Evolutionary conservation across 2,329 filamentous ascomycete species (phyloP), one percentile per base, ranked within the genome.

Genomic region (Lachnellula hyalina): DNA sequence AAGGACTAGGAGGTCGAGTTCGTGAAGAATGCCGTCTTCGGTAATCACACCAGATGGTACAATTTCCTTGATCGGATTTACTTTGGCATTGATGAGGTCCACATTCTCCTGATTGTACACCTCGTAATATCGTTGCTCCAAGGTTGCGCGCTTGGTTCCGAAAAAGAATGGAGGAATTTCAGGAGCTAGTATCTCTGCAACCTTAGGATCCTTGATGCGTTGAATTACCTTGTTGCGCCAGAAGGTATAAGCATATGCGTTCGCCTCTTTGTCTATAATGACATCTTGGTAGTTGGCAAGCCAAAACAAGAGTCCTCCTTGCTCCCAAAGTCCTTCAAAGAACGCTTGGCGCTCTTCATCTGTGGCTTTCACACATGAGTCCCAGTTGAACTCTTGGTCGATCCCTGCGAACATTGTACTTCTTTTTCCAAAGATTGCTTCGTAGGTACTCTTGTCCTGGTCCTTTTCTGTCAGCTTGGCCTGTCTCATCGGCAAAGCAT

Each of bases 401-500:
- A 84, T 81, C 2, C 81, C 80, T 0, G 73, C 73, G 58, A 78
- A 79, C 5, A 12, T 21, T 15, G 14, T 15, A 68, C 60, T 0
- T 64, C 64, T 32, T 75, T 17, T 14, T 15, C 72, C 72, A 1
- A 83, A 61, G 2, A 67, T 52, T 1, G 71, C 66, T 59, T 83
- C 28, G 28, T 32, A 32, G 2, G 28, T 32, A 12, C 28, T 32
- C 28, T 32, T 32, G 28, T 32, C 28, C 28, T 32, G 28, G 28
- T 32, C 28, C 28, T 32, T 32, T 32, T 32, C 12, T 25, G 44
- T 47, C 21, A 47, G 44, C 21, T 21, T 32, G 4, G 14, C 12
- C 44, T 32, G 17, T n/a, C 23, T 69, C 79, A 86, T 84, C 0
- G 83, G 83, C 0, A 85, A 63, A 14, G 77, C 79, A 12, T 79